Evolutionary conservation across 2,329 filamentous ascomycete species (phyloP).

Genomic region (Penicillium occitanis): DNA sequence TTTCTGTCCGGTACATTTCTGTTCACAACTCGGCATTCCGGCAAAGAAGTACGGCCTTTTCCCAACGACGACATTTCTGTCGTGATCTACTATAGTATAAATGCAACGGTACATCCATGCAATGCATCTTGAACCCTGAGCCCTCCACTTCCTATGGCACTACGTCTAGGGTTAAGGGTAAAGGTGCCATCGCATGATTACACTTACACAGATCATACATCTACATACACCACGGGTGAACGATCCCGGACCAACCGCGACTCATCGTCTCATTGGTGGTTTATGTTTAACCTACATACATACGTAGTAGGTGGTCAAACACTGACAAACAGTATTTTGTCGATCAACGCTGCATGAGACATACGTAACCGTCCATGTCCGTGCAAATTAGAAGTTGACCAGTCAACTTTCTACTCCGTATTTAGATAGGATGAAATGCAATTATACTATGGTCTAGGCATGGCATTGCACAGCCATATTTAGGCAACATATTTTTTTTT

Average conservation of each 20-base stretch:
- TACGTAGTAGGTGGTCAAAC: too few species aligned
- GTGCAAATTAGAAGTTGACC: background rate
- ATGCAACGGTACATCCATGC: slow-evolving; percentile 7
- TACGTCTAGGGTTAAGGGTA: background rate
- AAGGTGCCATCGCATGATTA: slow-evolving; percentile 2
- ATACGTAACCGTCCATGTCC: background rate
- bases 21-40: background rate
- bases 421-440: too few species aligned
- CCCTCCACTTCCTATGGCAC: background rate
- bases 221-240: background rate
- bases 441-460: background rate
- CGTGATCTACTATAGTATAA: background rate
- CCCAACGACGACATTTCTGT: background rate
- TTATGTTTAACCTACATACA: too few species aligned
- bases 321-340: background rate
- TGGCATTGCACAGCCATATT: background rate
- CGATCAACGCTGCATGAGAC: background rate
- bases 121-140: background rate
- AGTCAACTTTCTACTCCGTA: background rate
- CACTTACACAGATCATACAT: background rate
- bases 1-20: background rate
- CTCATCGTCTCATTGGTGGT: background rate
- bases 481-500: background rate
- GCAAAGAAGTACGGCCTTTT: background rate
- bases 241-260: background rate